phyloP scores from a whole-genome alignment of 108 stramenopile species.

The Aurantiochytrium sp. region DNA sequence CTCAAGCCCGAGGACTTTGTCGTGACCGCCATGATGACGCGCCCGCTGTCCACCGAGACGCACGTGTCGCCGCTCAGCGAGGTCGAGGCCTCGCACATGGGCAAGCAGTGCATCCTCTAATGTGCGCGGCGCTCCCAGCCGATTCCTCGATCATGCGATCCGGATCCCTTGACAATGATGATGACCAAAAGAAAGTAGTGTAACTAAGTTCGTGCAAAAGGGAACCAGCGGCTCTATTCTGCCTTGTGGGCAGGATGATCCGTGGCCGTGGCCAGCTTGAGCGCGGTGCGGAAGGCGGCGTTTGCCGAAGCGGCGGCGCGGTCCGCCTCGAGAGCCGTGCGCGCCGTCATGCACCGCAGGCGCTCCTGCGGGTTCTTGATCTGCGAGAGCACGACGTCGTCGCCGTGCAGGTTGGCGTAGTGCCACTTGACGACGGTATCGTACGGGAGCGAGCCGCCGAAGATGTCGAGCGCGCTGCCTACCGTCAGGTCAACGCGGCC shows the following conservation, averaged over 20 bases:
- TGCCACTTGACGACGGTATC: slow-evolving; percentile 90
- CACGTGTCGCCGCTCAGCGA: not conserved
- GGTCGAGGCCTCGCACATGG: not conserved
- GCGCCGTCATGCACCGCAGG: not conserved
- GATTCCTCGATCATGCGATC: too few species aligned
- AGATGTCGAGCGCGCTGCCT: slow-evolving; percentile 92
- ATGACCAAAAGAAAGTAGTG: too few species aligned
- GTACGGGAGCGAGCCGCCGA: slow-evolving; percentile 84
- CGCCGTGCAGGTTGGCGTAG: slow-evolving; percentile 56
- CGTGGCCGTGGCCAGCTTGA: not conserved
- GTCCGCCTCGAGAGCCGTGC: not conserved
- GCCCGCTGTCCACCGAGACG: not conserved
- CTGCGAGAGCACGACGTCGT: not conserved
- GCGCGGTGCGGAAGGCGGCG: not conserved
- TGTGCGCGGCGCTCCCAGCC: too few species aligned
- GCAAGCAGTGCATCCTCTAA: not conserved
- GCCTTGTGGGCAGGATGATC: too few species aligned
- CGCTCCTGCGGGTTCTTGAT: not conserved
- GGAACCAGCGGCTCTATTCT: too few species aligned
- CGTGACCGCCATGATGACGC: slow-evolving; percentile 27
- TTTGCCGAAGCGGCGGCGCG: not conserved
- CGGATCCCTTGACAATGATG: too few species aligned
- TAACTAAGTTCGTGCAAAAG: too few species aligned
- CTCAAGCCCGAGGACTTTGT: slow-evolving; percentile 17
- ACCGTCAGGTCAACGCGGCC: slow-evolving; percentile 91